Percentiles rank a stretch among this genome's conserved stretches.
phyloP scores from a whole-genome alignment of 257 asterid genomes.

The Solanum sitiens region DNA sequence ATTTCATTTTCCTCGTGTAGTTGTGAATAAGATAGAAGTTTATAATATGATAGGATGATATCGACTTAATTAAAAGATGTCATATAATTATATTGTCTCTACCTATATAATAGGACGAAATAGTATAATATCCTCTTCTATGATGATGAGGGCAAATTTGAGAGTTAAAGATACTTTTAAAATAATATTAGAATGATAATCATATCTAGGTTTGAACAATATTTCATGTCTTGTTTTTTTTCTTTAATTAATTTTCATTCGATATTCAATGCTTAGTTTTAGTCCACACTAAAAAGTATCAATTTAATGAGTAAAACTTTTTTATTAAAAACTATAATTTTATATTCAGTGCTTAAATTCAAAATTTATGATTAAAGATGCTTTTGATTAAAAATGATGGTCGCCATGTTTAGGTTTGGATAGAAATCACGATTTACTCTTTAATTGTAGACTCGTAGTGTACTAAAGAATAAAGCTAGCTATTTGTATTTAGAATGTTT shows the following conservation, averaged over 20 bases:
- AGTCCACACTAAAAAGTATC: not conserved
- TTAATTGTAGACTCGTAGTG: not conserved
- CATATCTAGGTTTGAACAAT: not conserved
- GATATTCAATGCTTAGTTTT: no score
- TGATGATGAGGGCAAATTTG: not conserved
- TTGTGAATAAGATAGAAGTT: not conserved
- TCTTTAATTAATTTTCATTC: no score
- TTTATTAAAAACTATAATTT: not conserved
- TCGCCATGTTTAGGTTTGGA: not conserved
- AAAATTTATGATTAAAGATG: not conserved
- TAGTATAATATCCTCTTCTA: not conserved
- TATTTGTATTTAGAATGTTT: not conserved
- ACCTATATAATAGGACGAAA: not conserved
- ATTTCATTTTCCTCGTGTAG: not conserved
- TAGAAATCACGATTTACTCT: no score
- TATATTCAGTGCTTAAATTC: not conserved
- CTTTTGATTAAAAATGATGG: no score
- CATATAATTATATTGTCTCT: not conserved
- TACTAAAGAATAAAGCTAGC: not conserved
- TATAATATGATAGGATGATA: not conserved
- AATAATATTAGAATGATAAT: not conserved
- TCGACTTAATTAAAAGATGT: not conserved
- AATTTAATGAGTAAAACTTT: not conserved
- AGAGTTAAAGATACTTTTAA: not conserved
- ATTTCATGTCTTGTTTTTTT: not conserved